These are phyloP conservation scores for Lactarius quietus DNA, from an alignment of 768 basidiomycete genomes.

Conservation along the genomic window DNA sequence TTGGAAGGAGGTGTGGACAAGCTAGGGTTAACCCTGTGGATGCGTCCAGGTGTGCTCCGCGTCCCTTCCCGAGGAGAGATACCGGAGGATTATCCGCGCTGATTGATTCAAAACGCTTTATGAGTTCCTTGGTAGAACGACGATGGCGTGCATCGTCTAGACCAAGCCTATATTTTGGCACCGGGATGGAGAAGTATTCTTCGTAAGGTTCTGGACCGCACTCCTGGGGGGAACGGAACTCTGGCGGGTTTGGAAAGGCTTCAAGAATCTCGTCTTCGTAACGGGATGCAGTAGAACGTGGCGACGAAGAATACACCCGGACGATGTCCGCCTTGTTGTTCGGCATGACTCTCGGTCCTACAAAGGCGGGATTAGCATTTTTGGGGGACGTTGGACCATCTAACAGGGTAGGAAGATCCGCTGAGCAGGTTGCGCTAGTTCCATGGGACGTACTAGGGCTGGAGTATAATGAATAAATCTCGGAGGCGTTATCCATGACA, in stretches of 20 bases:
- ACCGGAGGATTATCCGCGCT: slow-evolving; percentile 10
- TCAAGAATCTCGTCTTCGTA: slow-evolving; percentile 11
- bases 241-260: slow-evolving; percentile 17
- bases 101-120: slow-evolving; percentile 52
- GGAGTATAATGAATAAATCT: slow-evolving; percentile 26
- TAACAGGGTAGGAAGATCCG: slow-evolving; percentile 16
- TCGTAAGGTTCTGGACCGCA: slow-evolving; percentile 24
- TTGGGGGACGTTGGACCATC: not conserved
- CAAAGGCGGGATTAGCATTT: not conserved
- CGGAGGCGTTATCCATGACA: slow-evolving; percentile 23
- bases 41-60: slow-evolving; percentile 22
- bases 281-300: slow-evolving; percentile 1
- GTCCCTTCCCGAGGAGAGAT: not conserved
- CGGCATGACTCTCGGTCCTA: slow-evolving; percentile 21
- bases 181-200: slow-evolving; percentile 24
- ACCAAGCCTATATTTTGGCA: not conserved
- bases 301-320: slow-evolving; percentile 11
- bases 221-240: slow-evolving; percentile 21
- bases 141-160: slow-evolving; percentile 13
- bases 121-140: slow-evolving; percentile 47
- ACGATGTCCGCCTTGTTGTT: slow-evolving; percentile 7
- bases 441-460: slow-evolving; percentile 13
- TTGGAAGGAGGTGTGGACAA: slow-evolving; percentile 28
- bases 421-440: slow-evolving; percentile 1
- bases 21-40: slow-evolving; percentile 22